Evolutionary conservation across 257 asterid genomes (phyloP).

Genomic region (Solanum virginianum): DNA sequence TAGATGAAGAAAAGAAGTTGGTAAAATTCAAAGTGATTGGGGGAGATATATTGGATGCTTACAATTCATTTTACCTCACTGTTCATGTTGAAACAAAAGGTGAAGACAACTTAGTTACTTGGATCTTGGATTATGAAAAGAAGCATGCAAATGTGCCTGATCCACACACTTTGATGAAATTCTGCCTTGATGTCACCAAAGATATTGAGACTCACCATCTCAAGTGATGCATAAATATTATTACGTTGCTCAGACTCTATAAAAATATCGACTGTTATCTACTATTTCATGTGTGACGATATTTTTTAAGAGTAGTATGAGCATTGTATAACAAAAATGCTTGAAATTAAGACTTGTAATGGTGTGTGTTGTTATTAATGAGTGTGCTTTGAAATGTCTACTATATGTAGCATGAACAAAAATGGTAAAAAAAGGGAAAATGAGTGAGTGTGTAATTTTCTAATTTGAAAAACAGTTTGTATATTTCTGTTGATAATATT

Average conservation of each 20-base stretch:
- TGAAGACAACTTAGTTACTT: neutral
- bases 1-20: slow-evolving; percentile 8
- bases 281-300: neutral
- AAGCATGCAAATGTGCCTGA: neutral
- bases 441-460: neutral
- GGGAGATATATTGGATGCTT: slow-evolving; percentile 5
- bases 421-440: neutral
- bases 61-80: neutral
- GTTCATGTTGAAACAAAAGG: slow-evolving; percentile 7
- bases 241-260: accelerated
- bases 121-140: slow-evolving; percentile 12
- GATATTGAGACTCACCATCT: slow-evolving; percentile 14
- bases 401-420: neutral
- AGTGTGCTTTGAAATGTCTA: neutral
- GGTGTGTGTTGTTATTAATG: neutral
- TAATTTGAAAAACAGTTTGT: neutral
- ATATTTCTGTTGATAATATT: neutral
- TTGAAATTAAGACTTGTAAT: neutral
- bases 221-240: neutral
- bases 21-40: slow-evolving; percentile 5
- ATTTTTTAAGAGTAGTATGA: neutral
- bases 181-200: neutral
- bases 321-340: neutral
- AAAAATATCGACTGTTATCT: neutral
- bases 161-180: slow-evolving; percentile 1